Percentiles rank a stretch among this genome's conserved stretches.
Conservation (phyloP, 768 basidiomycete genomes). For the Melanogaster broomeanus region DNA sequence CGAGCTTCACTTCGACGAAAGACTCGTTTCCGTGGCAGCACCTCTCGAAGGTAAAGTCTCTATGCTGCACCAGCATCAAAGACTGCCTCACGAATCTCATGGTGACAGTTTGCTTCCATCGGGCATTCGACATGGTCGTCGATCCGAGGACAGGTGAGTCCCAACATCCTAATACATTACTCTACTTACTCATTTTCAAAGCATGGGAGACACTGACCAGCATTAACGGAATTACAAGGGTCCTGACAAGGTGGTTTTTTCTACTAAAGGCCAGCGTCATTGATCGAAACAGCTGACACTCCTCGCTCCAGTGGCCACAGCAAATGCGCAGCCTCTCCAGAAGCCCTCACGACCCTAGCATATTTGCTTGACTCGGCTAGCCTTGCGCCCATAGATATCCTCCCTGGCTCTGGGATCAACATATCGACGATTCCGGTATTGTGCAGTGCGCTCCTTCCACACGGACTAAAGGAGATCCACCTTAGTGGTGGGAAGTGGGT, state of each 20-base stretch:
- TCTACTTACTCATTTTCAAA: slow-evolving; percentile 8
- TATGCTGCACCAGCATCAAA: neutral
- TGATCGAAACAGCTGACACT: neutral
- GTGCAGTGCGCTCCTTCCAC: slow-evolving; percentile 50
- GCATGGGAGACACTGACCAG: slow-evolving; percentile 45
- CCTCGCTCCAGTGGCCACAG: slow-evolving; percentile 51
- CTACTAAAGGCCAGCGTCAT: neutral
- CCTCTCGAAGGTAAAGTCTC: slow-evolving; percentile 58
- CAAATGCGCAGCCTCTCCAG: slow-evolving; percentile 35
- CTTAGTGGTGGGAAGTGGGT: slow-evolving; percentile 72
- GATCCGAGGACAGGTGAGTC: slow-evolving; percentile 53
- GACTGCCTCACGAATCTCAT: neutral
- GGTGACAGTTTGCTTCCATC: slow-evolving; percentile 71
- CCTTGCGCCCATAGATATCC: slow-evolving; percentile 36
- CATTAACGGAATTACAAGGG: slow-evolving; percentile 68
- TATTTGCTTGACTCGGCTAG: slow-evolving; percentile 36
- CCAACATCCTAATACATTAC: neutral
- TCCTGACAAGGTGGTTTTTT: slow-evolving; percentile 69
- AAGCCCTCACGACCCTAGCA: slow-evolving; percentile 43
- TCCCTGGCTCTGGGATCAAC: slow-evolving; percentile 81
- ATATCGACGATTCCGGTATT: slow-evolving; percentile 50
- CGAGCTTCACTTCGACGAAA: slow-evolving; percentile 22
- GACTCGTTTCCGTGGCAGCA: slow-evolving; percentile 56
- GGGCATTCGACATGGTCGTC: slow-evolving; percentile 75
- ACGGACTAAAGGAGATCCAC: slow-evolving; percentile 69